Evolutionary conservation across 2,329 filamentous ascomycete species (phyloP).

Genomic region (Phaeomoniella chlamydospora): DNA sequence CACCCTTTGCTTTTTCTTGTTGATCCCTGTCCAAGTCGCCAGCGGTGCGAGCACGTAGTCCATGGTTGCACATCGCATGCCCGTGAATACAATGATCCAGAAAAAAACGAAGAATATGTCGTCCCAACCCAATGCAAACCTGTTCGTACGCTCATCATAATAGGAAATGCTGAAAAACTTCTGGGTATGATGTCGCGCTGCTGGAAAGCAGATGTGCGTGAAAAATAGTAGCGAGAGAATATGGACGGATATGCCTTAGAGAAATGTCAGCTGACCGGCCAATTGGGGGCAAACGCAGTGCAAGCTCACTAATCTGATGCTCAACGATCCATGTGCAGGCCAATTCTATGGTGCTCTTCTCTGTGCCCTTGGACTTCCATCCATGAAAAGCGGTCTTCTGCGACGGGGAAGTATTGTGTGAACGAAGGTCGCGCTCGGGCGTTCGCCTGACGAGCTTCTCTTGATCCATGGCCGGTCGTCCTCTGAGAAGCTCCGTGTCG

Average conservation of each 20-base stretch:
- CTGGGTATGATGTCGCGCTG: slow-evolving; percentile 60
- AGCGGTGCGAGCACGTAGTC: slow-evolving; percentile 75
- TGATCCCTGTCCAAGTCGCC: slow-evolving; percentile 57
- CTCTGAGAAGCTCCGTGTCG: not conserved
- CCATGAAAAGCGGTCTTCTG: slow-evolving; percentile 13
- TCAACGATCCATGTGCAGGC: slow-evolving; percentile 13
- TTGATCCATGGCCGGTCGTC: slow-evolving; percentile 4
- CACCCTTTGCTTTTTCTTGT: slow-evolving; percentile 56
- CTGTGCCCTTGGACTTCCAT: slow-evolving; percentile 9
- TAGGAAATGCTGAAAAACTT: slow-evolving; percentile 86
- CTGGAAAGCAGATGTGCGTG: slow-evolving; percentile 69
- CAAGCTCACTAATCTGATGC: slow-evolving; percentile 13
- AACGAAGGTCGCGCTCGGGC: slow-evolving; percentile 2
- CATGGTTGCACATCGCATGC: slow-evolving; percentile 68
- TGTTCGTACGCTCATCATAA: slow-evolving; percentile 51
- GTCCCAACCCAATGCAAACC: slow-evolving; percentile 64
- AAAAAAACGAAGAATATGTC: slow-evolving; percentile 66
- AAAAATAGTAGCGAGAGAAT: slow-evolving; percentile 70
- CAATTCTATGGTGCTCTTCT: slow-evolving; percentile 11
- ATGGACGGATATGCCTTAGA: slow-evolving; percentile 66
- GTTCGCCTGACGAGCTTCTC: slow-evolving; percentile 7
- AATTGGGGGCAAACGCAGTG: not conserved
- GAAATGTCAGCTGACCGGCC: not conserved
- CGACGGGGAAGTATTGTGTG: slow-evolving; percentile 10
- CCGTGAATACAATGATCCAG: slow-evolving; percentile 75